phyloP scores from a whole-genome alignment of 495 filamentous ascomycete genomes.

The Ascobolus immersus region DNA sequence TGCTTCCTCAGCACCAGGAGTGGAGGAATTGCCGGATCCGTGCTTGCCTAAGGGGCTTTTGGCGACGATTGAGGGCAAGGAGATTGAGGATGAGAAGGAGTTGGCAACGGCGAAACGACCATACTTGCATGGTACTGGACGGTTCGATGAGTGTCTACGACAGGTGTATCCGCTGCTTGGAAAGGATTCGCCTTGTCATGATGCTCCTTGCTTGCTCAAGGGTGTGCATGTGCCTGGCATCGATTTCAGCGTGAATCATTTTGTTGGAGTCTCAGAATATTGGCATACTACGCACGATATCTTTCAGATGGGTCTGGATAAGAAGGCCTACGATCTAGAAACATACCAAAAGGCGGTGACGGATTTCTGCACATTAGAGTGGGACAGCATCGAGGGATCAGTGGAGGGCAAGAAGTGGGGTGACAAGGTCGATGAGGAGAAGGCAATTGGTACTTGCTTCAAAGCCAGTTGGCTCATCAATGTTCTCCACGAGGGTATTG shows the following conservation, averaged over 20 bases:
- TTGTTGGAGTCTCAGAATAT: constrained; percentile 92
- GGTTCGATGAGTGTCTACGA: constrained; percentile 61
- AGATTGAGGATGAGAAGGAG: constrained; percentile 16
- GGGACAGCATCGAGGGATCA: constrained; percentile 43
- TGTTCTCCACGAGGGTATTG: constrained; percentile 83
- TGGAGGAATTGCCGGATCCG: constrained; percentile 60
- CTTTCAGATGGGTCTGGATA: constrained; percentile 54
- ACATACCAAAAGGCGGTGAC: constrained; percentile 70
- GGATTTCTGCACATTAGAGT: constrained; percentile 63
- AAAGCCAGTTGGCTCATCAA: constrained; percentile 96
- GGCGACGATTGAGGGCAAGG: constrained; percentile 36
- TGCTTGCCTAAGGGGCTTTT: constrained; percentile 61
- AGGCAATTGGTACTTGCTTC: constrained; percentile 73
- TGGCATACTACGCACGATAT: constrained; percentile 97
- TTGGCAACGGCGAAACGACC: constrained; percentile 17
- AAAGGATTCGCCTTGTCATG: constrained; percentile 55
- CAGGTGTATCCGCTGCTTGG: constrained; percentile 68
- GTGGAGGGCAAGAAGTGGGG: constrained; percentile 42
- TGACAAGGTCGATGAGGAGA: constrained; percentile 47
- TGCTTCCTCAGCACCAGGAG: constrained; percentile 25
- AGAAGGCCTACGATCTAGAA: constrained; percentile 72
- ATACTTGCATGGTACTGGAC: constrained; percentile 52
- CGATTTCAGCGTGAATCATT: constrained; percentile 94
- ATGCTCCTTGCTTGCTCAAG: constrained; percentile 66
- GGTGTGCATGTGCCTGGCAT: constrained; percentile 83